Base-by-base conservation (phyloP, 2,329 filamentous ascomycete species). In the Drechslerella dactyloides region DNA sequence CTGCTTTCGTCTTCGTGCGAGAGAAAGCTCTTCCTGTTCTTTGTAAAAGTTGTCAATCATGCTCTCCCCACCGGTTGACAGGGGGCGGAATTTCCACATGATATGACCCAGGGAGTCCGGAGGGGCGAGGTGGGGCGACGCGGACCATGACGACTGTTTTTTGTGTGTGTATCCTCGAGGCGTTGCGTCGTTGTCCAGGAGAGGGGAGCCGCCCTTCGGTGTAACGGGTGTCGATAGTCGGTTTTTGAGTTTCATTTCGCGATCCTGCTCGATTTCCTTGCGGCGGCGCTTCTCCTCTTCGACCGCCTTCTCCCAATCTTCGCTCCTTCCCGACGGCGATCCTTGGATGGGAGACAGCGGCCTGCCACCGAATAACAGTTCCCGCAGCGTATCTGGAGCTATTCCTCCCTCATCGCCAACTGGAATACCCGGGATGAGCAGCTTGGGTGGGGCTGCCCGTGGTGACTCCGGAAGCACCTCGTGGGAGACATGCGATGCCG, bases 181-280 rank as follows among this genome's bases (percentile, higher is more conserved):
- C 17, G 59, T 65, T n/a, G 42, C 37, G 37, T 64, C 59, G 33
- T 55, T 61, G 44, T 64, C 68, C 23, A 72, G 37, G 27, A 65
- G 59, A 27, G 68, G 68, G 11, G 68, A 69, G 13, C 65, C 58
- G 53, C 56, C 57, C 48, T 69, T 64, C 17, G 68, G 68, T 8
- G 68, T 64, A 33, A 65, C 59, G 2, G 68, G 68, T 56, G 61
- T 64, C 8, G 68, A 72, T 44, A 64, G 52, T 65, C 68, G 68
- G 48, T 72, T 72, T 61, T 65, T 72, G 6, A 65, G 59, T 72
- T 72, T 72, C 21, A 72, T 21, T 35, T 72, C 68, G 50, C 68
- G 59, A 17, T 72, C 68, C 15, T 65, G 59, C 56, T 72, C 68
- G 61, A 72, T 72, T 60, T 72, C 68, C 40, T 64, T 72, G 24